Evolutionary conservation across 1,139 yeast genomes (phyloP), one percentile per base, ranked within the genome.

Genomic region (Magnusiomyces ingens): DNA sequence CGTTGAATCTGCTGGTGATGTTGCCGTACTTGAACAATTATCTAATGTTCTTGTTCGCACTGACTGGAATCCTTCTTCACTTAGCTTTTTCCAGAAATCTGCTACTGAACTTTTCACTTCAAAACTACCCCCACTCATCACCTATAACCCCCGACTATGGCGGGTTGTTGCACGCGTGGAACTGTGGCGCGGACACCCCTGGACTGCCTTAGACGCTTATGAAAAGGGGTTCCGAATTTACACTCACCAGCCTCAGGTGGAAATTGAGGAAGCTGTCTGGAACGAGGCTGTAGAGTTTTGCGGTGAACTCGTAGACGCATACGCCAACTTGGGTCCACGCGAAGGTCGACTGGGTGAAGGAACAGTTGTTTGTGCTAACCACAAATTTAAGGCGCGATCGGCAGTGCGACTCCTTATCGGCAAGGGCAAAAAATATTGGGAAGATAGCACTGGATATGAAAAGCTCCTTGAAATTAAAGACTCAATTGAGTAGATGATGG

Each of bases 331-430:
- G 43, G 98, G 98, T 12, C 95, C 86, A 54, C 70, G 81, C 62
- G 91, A 90, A 18, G 98, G 98, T 2, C 85, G 86, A 62, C 81
- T 84, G 61, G 87, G 85, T 29, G 90, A 89, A 2, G 96, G 84
- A 1, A 90, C 86, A 62, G 64, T 85, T 15, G 96, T 93, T 4
- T 90, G 96, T 67, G 80, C 83, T 62, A 96, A 90, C 65, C 91
- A 98, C 98, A 85, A 80, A 64, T 88, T 85, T 70, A 90, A 90
- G 67, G 84, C 95, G 1, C 77, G 82, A 59, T 78, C 86, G 11
- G 75, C 88, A 0, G 76, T 90, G 15, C 77, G 95, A 62, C 78
- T 89, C 1, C 72, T 90, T 59, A 77, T 86, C 79, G 84, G 94
- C 26, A 85, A 84, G 64, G 96, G 96, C 15, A 85, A 80, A 62